Evolutionary conservation across 495 filamentous ascomycete species (phyloP).

Genomic region (Penicillium ucsense): DNA sequence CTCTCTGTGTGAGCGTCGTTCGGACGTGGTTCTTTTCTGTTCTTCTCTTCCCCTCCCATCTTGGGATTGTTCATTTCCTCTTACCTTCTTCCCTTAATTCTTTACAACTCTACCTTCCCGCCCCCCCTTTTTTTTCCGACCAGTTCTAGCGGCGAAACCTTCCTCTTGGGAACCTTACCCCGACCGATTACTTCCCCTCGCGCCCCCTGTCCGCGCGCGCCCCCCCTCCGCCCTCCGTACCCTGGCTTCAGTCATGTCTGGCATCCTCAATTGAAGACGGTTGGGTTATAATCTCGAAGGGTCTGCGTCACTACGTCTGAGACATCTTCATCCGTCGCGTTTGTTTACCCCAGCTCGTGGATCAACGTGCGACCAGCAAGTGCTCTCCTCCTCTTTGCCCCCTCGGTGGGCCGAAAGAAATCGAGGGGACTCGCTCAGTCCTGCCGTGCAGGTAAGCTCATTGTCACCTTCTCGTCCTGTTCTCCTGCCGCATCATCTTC

Average conservation of each 20-base stretch:
- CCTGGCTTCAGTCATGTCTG: constrained; percentile 59
- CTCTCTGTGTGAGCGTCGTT: constrained; percentile 2
- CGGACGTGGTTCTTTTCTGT: not conserved
- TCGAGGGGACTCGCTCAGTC: constrained; percentile 10
- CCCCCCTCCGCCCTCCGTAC: constrained; percentile 36
- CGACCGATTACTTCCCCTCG: constrained; percentile 37
- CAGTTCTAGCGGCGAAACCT: not conserved
- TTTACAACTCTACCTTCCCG: constrained; percentile 17
- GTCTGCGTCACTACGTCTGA: constrained; percentile 43
- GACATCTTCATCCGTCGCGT: constrained; percentile 45
- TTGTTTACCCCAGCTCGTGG: constrained; percentile 21
- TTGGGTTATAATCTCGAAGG: constrained; percentile 28
- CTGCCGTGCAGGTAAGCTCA: constrained; percentile 30
- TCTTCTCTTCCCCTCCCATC: not conserved
- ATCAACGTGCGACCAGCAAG: constrained; percentile 12
- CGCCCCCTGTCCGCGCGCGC: constrained; percentile 45
- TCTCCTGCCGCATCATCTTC: constrained; percentile 2
- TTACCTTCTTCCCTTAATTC: too few species aligned
- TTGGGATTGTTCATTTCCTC: not conserved
- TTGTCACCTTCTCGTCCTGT: constrained; percentile 10
- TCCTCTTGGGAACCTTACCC: constrained; percentile 17
- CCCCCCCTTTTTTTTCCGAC: constrained; percentile 44
- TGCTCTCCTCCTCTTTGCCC: not conserved
- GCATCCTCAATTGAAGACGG: constrained; percentile 43
- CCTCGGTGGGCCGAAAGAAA: constrained; percentile 7